Conservation (phyloP, 23 red algal genomes). For the Pyropia yezoensis region DNA sequence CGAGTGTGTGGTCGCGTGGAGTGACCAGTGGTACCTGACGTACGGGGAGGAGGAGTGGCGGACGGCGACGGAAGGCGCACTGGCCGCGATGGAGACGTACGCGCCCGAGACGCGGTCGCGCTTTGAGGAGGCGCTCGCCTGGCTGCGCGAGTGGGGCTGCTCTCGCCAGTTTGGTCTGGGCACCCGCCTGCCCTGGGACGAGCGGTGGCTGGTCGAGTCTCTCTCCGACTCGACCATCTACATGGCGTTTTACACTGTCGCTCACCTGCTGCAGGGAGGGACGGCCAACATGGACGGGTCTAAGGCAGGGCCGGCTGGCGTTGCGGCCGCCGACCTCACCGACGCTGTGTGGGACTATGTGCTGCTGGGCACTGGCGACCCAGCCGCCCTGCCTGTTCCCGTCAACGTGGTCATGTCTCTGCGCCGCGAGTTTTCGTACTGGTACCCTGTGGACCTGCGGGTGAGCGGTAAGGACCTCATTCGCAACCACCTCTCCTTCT, state of each 20-base stretch:
- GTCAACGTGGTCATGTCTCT: constrained; percentile 11
- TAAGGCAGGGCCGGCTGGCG: constrained; percentile 44
- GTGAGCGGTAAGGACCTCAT: constrained; percentile 98
- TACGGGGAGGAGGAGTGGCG: constrained; percentile 88
- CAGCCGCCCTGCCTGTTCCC: constrained; percentile 2
- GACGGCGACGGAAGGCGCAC: constrained; percentile 40
- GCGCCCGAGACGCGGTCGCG: constrained; percentile 67
- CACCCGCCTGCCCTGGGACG: constrained; percentile 92
- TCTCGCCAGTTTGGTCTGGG: constrained; percentile 94
- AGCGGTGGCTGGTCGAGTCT: constrained; percentile 93
- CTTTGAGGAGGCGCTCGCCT: constrained; percentile 89
- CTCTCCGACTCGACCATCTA: constrained; percentile 98
- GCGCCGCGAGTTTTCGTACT: constrained; percentile 78
- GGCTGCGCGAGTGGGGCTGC: constrained; percentile 99
- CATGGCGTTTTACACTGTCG: constrained; percentile 98
- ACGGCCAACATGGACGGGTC: constrained; percentile 72
- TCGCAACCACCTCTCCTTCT: constrained; percentile 94
- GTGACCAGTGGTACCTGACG: constrained; percentile 96
- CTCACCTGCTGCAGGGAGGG: constrained; percentile 84
- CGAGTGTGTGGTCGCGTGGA: constrained; percentile 91
- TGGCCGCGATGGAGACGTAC: constrained; percentile 77
- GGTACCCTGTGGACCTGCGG: constrained; percentile 96
- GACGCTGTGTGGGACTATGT: constrained; percentile 88
- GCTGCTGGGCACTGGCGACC: constrained; percentile 58
- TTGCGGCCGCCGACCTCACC: constrained; percentile 52